phyloP scores from a whole-genome alignment of 306 rosid genomes.

The Senna siamea region DNA sequence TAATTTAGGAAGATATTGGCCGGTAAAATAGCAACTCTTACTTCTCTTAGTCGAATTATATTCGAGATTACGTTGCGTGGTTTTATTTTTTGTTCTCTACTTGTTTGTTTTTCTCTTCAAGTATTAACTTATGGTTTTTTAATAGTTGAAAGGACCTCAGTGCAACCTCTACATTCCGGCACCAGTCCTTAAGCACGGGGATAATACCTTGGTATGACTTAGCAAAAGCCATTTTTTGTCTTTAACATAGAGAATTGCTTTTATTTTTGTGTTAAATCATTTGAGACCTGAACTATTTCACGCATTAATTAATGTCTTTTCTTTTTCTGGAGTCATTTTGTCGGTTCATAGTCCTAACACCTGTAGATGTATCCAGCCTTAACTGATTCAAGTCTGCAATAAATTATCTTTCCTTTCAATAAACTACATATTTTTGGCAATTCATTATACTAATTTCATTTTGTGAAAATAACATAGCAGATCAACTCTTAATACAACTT shows the following conservation, averaged over 20 bases:
- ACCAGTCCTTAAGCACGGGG: constrained; percentile 71
- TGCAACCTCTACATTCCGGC: constrained; percentile 95
- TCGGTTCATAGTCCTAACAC: not conserved
- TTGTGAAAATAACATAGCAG: not conserved
- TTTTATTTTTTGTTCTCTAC: constrained; percentile 13
- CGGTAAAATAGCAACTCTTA: constrained; percentile 53
- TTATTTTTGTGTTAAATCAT: constrained; percentile 10
- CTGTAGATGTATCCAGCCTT: not conserved
- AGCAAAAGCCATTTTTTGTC: constrained; percentile 3
- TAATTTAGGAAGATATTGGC: constrained; percentile 94
- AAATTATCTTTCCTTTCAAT: not conserved
- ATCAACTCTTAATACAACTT: constrained; percentile 7
- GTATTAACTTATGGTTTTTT: constrained; percentile 34
- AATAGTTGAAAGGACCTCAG: constrained; percentile 82
- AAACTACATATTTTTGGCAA: not conserved
- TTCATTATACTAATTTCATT: not conserved
- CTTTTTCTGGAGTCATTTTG: not conserved
- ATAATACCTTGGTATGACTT: constrained; percentile 71
- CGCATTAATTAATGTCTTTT: constrained; percentile 9
- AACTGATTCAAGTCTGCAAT: not conserved
- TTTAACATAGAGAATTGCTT: not conserved
- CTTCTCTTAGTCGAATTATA: constrained; percentile 23
- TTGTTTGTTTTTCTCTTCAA: constrained; percentile 12
- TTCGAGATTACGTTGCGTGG: constrained; percentile 13
- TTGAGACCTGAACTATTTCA: not conserved